Evolutionary conservation across 192 early-diverging fungal species (phyloP).

Genomic region (Umbelopsis ramanniana): DNA sequence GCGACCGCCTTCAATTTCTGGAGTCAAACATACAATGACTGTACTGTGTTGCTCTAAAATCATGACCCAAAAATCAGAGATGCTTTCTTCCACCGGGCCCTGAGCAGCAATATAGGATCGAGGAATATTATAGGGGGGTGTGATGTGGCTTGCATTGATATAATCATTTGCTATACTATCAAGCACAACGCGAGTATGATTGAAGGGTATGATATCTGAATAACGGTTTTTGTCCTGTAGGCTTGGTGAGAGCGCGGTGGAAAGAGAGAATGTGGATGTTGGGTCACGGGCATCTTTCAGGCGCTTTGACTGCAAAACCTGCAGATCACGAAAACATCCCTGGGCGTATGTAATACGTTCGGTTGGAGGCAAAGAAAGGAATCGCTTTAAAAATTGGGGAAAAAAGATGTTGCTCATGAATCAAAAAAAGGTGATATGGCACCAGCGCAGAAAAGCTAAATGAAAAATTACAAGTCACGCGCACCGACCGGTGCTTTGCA

Average conservation of each 20-base stretch:
- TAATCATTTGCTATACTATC: conserved; percentile 31
- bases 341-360: background rate
- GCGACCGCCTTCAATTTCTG: conserved; percentile 69
- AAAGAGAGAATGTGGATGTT: conserved; percentile 29
- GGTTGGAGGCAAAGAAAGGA: background rate
- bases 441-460: too few species aligned
- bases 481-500: too few species aligned
- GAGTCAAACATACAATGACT: conserved; percentile 90
- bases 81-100: conserved; percentile 79
- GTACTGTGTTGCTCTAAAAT: conserved; percentile 73
- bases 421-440: background rate
- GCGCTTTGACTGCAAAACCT: conserved; percentile 26
- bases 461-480: background rate
- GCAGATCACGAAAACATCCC: conserved; percentile 21
- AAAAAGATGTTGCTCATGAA: conserved; percentile 3
- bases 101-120: conserved; percentile 85
- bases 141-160: conserved; percentile 85
- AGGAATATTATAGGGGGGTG: conserved; percentile 47
- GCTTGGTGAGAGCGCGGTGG: background rate
- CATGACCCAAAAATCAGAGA: conserved; percentile 92
- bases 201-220: conserved; percentile 43
- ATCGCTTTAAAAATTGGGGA: conserved; percentile 3
- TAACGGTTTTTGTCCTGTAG: conserved; percentile 35
- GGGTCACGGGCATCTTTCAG: conserved; percentile 4
- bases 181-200: conserved; percentile 26